phyloP scores from a whole-genome alignment of 176 grass and related monocot genomes.

The sorghum (Sorghum bicolor) region DNA sequence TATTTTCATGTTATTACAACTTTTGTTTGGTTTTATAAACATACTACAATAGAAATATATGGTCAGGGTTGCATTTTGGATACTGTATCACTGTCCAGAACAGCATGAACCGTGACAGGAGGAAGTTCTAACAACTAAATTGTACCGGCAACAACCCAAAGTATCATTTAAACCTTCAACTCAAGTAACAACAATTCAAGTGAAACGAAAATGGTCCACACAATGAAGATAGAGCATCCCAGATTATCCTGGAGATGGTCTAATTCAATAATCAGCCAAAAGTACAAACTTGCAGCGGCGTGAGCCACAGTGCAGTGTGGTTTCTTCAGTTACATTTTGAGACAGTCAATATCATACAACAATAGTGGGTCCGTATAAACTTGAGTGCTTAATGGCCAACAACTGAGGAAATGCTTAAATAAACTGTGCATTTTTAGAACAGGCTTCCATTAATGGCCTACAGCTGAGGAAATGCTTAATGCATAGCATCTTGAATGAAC shows the following conservation, averaged over 20 bases:
- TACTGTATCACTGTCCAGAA: neutral
- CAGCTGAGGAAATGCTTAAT: neutral
- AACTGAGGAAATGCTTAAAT: neutral
- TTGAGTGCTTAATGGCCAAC: neutral
- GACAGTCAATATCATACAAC: neutral
- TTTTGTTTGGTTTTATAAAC: neutral
- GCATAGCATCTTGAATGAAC: constrained; percentile 2
- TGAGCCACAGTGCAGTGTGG: neutral
- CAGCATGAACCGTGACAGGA: neutral
- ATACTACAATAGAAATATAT: neutral
- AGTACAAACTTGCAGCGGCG: neutral
- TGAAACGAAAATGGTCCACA: neutral
- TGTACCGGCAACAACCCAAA: neutral
- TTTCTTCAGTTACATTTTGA: constrained; percentile 15
- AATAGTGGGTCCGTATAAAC: neutral
- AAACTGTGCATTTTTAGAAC: too few species aligned
- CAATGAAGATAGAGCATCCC: neutral
- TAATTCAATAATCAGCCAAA: constrained; percentile 4
- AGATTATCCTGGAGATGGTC: constrained; percentile 11
- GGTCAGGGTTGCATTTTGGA: neutral
- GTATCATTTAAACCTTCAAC: neutral
- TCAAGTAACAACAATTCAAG: neutral
- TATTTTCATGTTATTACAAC: neutral
- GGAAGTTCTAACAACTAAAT: neutral
- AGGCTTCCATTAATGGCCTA: neutral